phyloP scores from a whole-genome alignment of 495 filamentous ascomycete genomes.

The Glutinoglossum americanum region DNA sequence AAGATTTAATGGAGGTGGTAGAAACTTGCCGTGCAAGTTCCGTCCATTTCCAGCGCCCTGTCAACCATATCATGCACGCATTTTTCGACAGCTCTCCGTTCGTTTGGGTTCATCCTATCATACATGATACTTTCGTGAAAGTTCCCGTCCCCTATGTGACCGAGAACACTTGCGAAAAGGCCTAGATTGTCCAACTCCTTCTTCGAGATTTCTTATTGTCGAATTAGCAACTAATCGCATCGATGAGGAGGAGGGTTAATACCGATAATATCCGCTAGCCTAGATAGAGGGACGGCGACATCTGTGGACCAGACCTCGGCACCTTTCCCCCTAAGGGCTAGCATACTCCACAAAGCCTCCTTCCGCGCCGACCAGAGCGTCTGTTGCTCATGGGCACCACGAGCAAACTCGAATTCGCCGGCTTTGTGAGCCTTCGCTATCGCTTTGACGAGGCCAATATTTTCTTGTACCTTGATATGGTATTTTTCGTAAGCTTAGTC shows the following conservation, averaged over 20 bases:
- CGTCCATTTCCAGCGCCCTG: slow-evolving; percentile 76
- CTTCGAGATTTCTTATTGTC: slow-evolving; percentile 50
- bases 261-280: slow-evolving; percentile 70
- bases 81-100: slow-evolving; percentile 49
- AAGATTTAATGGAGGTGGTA: neutral
- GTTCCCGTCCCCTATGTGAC: slow-evolving; percentile 77
- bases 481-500: neutral
- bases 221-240: neutral
- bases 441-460: slow-evolving; percentile 39
- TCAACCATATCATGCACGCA: slow-evolving; percentile 80
- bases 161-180: slow-evolving; percentile 67
- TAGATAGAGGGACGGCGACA: slow-evolving; percentile 71
- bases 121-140: slow-evolving; percentile 86
- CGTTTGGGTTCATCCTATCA: slow-evolving; percentile 38
- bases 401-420: slow-evolving; percentile 54
- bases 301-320: slow-evolving; percentile 56
- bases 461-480: slow-evolving; percentile 25
- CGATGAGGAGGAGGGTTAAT: neutral
- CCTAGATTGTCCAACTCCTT: slow-evolving; percentile 71
- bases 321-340: slow-evolving; percentile 40
- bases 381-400: slow-evolving; percentile 41
- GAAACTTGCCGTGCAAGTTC: slow-evolving; percentile 53
- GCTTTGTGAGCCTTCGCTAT: slow-evolving; percentile 39
- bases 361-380: slow-evolving; percentile 58
- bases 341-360: slow-evolving; percentile 53